phyloP scores from a whole-genome alignment of 768 basidiomycete genomes.

The Mycena sanguinolenta region DNA sequence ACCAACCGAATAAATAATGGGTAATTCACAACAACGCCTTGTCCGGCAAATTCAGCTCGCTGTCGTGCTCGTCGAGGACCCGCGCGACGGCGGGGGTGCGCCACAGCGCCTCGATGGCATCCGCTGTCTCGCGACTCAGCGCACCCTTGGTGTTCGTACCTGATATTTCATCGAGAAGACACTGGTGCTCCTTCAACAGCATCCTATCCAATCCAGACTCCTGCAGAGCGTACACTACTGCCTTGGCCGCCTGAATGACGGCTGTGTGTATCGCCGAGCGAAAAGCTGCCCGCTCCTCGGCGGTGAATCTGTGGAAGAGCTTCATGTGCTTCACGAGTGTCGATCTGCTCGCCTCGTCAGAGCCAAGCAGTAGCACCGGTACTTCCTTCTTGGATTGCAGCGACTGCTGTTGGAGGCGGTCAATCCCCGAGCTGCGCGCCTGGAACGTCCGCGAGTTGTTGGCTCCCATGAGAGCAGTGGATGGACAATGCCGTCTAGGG shows the following conservation, averaged over 20 bases:
- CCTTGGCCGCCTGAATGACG: conserved; percentile 43
- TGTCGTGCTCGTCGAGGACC: too few species aligned
- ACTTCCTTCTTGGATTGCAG: neutral
- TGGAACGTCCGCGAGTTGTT: neutral
- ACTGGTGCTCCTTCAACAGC: neutral
- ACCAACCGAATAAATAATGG: too few species aligned
- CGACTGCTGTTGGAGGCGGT: neutral
- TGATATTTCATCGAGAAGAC: neutral
- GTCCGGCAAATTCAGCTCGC: too few species aligned
- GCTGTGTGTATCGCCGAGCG: conserved; percentile 74
- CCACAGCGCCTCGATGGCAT: conserved; percentile 66
- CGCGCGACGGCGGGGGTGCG: conserved; percentile 59
- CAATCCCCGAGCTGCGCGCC: neutral
- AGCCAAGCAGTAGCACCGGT: neutral
- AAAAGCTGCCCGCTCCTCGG: conserved; percentile 72
- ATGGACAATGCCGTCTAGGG: too few species aligned
- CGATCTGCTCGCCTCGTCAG: neutral
- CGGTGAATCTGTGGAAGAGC: conserved; percentile 57
- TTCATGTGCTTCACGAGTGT: neutral
- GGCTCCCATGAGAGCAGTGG: neutral
- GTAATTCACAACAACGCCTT: too few species aligned
- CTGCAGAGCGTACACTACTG: neutral
- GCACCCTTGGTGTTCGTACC: conserved; percentile 48
- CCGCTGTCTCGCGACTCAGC: conserved; percentile 71
- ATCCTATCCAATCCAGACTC: neutral